Conservation (phyloP, 306 rosid species). For the Luffa aegyptiaca region DNA sequence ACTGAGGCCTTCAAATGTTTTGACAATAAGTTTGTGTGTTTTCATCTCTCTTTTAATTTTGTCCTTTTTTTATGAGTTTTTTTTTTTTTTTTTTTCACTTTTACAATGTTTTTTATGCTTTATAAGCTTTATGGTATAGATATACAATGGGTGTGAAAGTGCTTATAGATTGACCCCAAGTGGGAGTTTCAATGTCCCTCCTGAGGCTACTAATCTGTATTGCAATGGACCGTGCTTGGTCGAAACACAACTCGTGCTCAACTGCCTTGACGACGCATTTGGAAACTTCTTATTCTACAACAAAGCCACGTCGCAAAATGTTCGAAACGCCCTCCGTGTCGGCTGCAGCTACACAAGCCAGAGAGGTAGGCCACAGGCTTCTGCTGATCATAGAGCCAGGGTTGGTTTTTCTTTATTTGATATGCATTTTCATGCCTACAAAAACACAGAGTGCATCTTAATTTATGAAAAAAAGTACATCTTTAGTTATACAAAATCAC, state of each 20-base stretch:
- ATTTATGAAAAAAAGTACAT: no score
- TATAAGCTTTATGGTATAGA: slow-evolving; percentile 17
- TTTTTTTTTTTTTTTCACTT: neutral
- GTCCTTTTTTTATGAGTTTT: neutral
- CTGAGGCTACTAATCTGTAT: slow-evolving; percentile 30
- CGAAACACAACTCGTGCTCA: slow-evolving; percentile 43
- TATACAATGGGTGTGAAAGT: slow-evolving; percentile 36
- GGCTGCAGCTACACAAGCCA: slow-evolving; percentile 42
- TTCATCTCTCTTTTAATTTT: neutral
- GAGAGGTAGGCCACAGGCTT: slow-evolving; percentile 34
- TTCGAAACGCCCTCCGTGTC: slow-evolving; percentile 35
- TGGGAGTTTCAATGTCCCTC: slow-evolving; percentile 39
- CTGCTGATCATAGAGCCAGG: no score
- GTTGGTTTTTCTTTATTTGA: no score
- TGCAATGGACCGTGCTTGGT: slow-evolving; percentile 51
- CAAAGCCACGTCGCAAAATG: slow-evolving; percentile 28
- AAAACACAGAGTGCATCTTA: no score
- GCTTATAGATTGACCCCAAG: slow-evolving; percentile 54
- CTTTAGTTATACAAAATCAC: no score
- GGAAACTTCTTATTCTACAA: slow-evolving; percentile 41
- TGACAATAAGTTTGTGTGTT: slow-evolving; percentile 36
- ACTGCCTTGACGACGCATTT: slow-evolving; percentile 31
- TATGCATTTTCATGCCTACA: no score
- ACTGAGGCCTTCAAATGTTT: slow-evolving; percentile 40
- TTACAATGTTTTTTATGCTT: neutral